Conservation (phyloP, 192 early-diverging fungal genomes). For the Gamsiella multidivaricata region DNA sequence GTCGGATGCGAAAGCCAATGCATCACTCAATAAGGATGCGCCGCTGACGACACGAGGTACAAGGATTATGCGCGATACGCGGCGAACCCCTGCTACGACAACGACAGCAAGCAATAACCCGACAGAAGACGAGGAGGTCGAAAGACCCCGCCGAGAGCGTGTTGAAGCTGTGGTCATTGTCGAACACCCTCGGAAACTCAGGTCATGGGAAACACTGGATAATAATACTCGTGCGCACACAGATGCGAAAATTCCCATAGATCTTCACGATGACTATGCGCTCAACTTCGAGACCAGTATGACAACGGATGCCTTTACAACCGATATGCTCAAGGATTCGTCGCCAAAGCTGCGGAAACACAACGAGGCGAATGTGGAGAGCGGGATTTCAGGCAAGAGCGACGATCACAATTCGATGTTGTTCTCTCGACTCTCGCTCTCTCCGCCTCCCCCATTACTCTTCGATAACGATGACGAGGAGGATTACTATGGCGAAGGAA, state of each 20-base stretch:
- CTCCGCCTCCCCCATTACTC: constrained; percentile 13
- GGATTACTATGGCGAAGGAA: background rate
- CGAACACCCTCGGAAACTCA: background rate
- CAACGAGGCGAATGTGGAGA: too few relatives aligned
- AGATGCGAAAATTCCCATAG: too few relatives aligned
- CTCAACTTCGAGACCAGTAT: too few relatives aligned
- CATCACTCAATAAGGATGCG: background rate
- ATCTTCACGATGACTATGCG: too few relatives aligned
- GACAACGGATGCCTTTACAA: too few relatives aligned
- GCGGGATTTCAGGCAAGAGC: too few relatives aligned
- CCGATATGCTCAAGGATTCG: too few relatives aligned
- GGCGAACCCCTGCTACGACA: background rate
- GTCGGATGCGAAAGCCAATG: too few relatives aligned
- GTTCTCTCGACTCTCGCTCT: constrained; percentile 14
- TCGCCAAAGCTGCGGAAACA: too few relatives aligned
- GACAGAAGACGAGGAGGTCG: background rate
- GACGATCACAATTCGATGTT: background rate
- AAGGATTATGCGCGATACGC: constrained; percentile 1
- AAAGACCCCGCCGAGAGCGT: background rate
- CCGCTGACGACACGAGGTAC: background rate
- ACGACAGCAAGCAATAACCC: background rate
- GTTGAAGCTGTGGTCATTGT: background rate
- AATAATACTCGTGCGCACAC: too few relatives aligned
- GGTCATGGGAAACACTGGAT: too few relatives aligned
- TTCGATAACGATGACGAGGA: constrained; percentile 7